Percentiles rank a stretch among this genome's conserved stretches.
Conservation (phyloP, 441 rosid genomes). For the Dalechampia spathulata region DNA sequence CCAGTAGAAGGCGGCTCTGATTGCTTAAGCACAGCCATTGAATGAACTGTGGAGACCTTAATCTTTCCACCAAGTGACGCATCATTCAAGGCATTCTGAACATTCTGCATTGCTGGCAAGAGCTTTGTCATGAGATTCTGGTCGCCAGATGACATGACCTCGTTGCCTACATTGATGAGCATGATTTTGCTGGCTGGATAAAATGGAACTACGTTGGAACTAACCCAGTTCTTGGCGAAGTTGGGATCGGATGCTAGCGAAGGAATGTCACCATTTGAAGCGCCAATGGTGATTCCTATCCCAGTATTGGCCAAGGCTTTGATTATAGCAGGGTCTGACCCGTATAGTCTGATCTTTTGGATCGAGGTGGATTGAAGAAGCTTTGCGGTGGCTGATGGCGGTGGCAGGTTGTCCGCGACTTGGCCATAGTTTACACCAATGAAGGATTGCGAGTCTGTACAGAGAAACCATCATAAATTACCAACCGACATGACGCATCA, state of each 20-base stretch:
- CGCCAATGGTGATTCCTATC: conserved; percentile 61
- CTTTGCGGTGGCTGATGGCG: conserved; percentile 62
- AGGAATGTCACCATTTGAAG: conserved; percentile 59
- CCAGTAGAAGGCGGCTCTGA: conserved; percentile 84
- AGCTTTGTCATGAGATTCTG: conserved; percentile 45
- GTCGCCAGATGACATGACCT: conserved; percentile 50
- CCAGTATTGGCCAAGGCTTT: conserved; percentile 75
- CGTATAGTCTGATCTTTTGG: conserved; percentile 65
- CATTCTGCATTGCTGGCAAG: conserved; percentile 69
- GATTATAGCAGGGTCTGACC: conserved; percentile 66
- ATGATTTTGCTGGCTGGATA: conserved; percentile 75
- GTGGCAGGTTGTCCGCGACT: conserved; percentile 74
- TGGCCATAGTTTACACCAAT: conserved; percentile 80
- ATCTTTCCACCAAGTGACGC: conserved; percentile 56
- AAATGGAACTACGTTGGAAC: conserved; percentile 55
- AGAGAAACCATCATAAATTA: neutral
- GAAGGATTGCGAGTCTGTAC: conserved; percentile 59
- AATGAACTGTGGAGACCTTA: conserved; percentile 76
- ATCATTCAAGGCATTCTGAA: conserved; percentile 55
- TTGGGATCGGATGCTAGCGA: conserved; percentile 60
- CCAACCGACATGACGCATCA: neutral
- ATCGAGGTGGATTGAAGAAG: conserved; percentile 73
- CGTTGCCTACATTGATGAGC: conserved; percentile 76
- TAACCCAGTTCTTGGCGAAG: conserved; percentile 57
- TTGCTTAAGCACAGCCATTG: conserved; percentile 57